Base-by-base conservation (phyloP, 257 asterid genomes). In the Datura wrightii region DNA sequence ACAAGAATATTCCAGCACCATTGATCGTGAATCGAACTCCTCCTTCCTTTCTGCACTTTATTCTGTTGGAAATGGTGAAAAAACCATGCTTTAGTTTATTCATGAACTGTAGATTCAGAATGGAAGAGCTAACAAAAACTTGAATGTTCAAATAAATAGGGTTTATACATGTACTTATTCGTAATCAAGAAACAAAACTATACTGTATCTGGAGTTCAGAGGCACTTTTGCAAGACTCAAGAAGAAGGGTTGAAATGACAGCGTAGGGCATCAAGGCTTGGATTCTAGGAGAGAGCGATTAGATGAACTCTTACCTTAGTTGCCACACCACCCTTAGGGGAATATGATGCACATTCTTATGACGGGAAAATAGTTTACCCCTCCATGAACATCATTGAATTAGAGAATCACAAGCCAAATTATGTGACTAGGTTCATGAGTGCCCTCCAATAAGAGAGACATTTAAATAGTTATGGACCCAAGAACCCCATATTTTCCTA, bases 41-140 rank as follows among this genome's bases (percentile, higher is more conserved):
- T n/a, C 97, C 94, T 79, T 90, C 93, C 87, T 87, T 93, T 60
- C 94, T 80, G 80, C 97, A 93, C 82, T 90, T 80, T 19, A 92
- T 88, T 18, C 95, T 85, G 83, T 79, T 60, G 48, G 74, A 36
- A 62, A 62, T 62, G 4, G 69, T 24, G 69, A 24, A 62, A 66
- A 3, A 66, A 18, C 10, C 19, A 65, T 10, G 5, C 5, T 6
- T 19, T 66, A 36, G 36, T 14, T 14, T 36, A 18, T 65, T 46
- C 5, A 65, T 65, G 1, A 65, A 65, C 46, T 13, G 74, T 34
- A 65, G 44, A 65, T 65, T 65, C 44, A 13, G 1, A 5, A 65
- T 2, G 13, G 19, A 34, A 65, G 44, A 13, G 6, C 72, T 63
- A 34, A 5, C 9, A 65, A 65, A 65, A 34, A 34, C 72, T 65